Evolutionary conservation across 1,284 basidiomycete species (phyloP).

Genomic region (Cutaneotrichosporon sp.): DNA sequence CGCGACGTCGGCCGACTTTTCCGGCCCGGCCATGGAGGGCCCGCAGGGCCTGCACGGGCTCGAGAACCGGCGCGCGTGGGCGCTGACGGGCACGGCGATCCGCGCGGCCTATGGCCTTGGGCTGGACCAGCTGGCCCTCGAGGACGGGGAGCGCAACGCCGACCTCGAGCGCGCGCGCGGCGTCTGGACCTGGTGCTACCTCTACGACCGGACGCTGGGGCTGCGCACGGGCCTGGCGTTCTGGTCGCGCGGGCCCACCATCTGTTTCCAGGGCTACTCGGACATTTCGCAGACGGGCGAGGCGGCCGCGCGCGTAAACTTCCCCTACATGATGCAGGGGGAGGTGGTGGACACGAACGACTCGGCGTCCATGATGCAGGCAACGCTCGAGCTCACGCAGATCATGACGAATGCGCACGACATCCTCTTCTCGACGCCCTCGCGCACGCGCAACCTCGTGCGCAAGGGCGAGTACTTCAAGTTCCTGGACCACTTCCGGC

Average conservation of each 20-base stretch:
- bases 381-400: slow-evolving; percentile 52
- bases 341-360: slow-evolving; percentile 29
- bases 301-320: slow-evolving; percentile 48
- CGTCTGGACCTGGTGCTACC: slow-evolving; percentile 57
- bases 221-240: slow-evolving; percentile 54
- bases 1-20: slow-evolving; percentile 20
- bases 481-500: slow-evolving; percentile 49
- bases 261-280: slow-evolving; percentile 52
- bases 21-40: slow-evolving; percentile 29
- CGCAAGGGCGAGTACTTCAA: slow-evolving; percentile 55
- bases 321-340: slow-evolving; percentile 48
- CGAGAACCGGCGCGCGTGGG: slow-evolving; percentile 54
- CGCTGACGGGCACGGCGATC: slow-evolving; percentile 53
- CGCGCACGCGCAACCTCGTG: slow-evolving; percentile 50
- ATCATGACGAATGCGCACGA: slow-evolving; percentile 57
- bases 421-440: slow-evolving; percentile 53
- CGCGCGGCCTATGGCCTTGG: slow-evolving; percentile 51
- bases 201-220: slow-evolving; percentile 54
- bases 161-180: slow-evolving; percentile 51
- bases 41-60: slow-evolving; percentile 41
- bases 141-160: slow-evolving; percentile 40
- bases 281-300: slow-evolving; percentile 50
- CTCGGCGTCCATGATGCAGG: slow-evolving; percentile 47
- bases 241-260: slow-evolving; percentile 53
- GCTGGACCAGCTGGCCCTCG: slow-evolving; percentile 46